Evolutionary conservation across 768 basidiomycete genomes (phyloP).

Genomic region (Lactarius hengduanensis): DNA sequence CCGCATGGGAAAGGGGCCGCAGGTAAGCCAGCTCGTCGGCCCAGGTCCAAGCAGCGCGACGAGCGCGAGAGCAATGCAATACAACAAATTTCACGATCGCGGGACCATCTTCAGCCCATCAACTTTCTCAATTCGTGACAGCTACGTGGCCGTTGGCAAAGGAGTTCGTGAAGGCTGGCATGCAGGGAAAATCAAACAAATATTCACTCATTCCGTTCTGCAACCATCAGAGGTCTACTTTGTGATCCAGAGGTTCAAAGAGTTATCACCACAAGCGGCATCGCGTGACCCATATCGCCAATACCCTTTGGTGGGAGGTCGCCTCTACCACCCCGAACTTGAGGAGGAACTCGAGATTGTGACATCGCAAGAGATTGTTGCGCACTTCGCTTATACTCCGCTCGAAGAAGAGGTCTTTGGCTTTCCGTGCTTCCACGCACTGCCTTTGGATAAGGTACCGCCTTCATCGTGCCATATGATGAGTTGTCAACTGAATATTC

Average conservation of each 20-base stretch:
- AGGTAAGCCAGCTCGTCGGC: neutral
- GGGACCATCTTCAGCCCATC: neutral
- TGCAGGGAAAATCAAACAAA: conserved; percentile 10
- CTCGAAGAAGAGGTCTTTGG: neutral
- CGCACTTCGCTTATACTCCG: conserved; percentile 1
- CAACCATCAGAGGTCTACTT: conserved; percentile 1
- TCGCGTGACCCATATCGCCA: neutral
- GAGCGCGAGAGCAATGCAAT: neutral
- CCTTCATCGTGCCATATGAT: neutral
- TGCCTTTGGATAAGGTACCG: conserved; percentile 8
- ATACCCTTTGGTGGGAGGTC: neutral
- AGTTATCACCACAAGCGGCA: neutral
- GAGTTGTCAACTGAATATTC: neutral
- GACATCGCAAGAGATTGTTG: neutral
- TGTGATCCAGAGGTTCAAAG: conserved; percentile 2
- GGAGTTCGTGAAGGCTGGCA: conserved; percentile 7
- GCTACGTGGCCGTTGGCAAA: conserved; percentile 3
- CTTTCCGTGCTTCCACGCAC: conserved; percentile 6
- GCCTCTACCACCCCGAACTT: neutral
- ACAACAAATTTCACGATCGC: neutral
- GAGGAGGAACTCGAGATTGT: conserved; percentile 4
- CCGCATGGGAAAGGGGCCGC: neutral
- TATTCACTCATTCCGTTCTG: neutral
- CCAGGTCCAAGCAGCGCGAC: neutral
- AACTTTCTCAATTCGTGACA: neutral